Conservation (phyloP, 805 yeast genomes). For the Metschnikowia kofuensis region DNA sequence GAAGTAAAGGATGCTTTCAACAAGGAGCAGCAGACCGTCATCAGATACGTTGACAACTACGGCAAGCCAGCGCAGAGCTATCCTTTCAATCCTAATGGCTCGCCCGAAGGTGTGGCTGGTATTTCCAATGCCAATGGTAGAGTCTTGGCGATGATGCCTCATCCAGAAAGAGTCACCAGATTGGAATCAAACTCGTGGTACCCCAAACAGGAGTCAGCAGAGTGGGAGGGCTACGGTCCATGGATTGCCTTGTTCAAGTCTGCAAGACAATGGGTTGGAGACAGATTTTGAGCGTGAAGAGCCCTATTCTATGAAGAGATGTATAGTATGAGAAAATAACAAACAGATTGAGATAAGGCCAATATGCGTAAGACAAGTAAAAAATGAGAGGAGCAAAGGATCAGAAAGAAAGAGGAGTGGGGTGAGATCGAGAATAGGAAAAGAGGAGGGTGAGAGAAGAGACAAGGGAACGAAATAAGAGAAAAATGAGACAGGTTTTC, state of each 20-base stretch:
- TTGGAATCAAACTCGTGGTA: constrained; percentile 89
- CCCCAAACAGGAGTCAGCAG: constrained; percentile 55
- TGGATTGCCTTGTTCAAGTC: constrained; percentile 92
- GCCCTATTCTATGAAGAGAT: background rate
- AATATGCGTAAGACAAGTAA: no score
- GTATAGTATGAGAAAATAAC: no score
- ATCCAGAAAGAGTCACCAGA: constrained; percentile 93
- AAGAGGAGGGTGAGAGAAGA: no score
- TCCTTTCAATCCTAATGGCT: constrained; percentile 96
- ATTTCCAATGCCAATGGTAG: constrained; percentile 87
- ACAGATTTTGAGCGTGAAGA: constrained; percentile 17
- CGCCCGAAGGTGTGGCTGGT: constrained; percentile 92
- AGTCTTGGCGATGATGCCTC: constrained; percentile 98
- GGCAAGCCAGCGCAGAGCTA: constrained; percentile 79
- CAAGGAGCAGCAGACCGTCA: constrained; percentile 53
- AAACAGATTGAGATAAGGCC: no score
- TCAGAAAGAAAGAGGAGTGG: no score
- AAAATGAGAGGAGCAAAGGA: no score
- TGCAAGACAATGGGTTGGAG: constrained; percentile 90
- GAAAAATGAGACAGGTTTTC: no score
- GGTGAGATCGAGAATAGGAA: no score
- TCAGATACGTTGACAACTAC: constrained; percentile 87
- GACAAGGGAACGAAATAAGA: no score
- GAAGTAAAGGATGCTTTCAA: constrained; percentile 38
- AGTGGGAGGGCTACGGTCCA: constrained; percentile 86